Percentiles rank a stretch among this genome's conserved stretches.
Evolutionary conservation across 768 basidiomycete genomes (phyloP).

Genomic region (Boletus subparvulus): DNA sequence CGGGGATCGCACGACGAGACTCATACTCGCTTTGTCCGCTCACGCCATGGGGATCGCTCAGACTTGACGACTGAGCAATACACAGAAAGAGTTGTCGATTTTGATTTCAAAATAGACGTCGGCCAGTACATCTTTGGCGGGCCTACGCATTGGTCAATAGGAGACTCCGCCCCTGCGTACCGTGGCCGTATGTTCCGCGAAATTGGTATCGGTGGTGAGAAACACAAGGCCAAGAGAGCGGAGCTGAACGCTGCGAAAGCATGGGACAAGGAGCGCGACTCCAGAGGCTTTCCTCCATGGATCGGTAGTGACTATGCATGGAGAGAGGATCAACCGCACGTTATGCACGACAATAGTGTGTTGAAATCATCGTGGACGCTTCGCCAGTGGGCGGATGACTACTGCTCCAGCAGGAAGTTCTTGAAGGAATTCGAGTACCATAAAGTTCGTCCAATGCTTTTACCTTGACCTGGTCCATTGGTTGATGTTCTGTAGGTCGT

Average conservation of each 20-base stretch:
- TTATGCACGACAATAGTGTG: slow-evolving; percentile 22
- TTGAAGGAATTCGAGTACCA: slow-evolving; percentile 79
- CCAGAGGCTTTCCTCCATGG: slow-evolving; percentile 57
- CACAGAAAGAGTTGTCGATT: slow-evolving; percentile 61
- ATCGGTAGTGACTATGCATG: slow-evolving; percentile 34
- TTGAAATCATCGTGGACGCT: slow-evolving; percentile 60
- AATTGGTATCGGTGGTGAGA: slow-evolving; percentile 40
- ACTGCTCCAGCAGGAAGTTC: slow-evolving; percentile 65
- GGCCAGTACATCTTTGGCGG: slow-evolving; percentile 40
- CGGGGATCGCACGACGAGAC: slow-evolving; percentile 58
- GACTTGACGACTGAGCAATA: slow-evolving; percentile 47
- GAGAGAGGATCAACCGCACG: slow-evolving; percentile 30
- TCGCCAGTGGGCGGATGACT: slow-evolving; percentile 81
- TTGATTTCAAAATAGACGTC: slow-evolving; percentile 65
- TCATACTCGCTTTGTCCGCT: slow-evolving; percentile 45
- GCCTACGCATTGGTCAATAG: slow-evolving; percentile 57
- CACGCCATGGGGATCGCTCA: slow-evolving; percentile 34
- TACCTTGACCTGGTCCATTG: not conserved
- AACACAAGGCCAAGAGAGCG: slow-evolving; percentile 41
- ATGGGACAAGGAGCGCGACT: slow-evolving; percentile 45
- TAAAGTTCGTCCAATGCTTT: slow-evolving; percentile 44
- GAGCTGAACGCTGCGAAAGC: slow-evolving; percentile 45
- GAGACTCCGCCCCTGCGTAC: slow-evolving; percentile 63
- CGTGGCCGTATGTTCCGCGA: slow-evolving; percentile 63
- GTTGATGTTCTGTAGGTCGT: slow-evolving; percentile 44